These are phyloP conservation scores for Colletotrichum orchidophilum DNA, from an alignment of 2,329 filamentous ascomycete genomes.

Conservation along the genomic window DNA sequence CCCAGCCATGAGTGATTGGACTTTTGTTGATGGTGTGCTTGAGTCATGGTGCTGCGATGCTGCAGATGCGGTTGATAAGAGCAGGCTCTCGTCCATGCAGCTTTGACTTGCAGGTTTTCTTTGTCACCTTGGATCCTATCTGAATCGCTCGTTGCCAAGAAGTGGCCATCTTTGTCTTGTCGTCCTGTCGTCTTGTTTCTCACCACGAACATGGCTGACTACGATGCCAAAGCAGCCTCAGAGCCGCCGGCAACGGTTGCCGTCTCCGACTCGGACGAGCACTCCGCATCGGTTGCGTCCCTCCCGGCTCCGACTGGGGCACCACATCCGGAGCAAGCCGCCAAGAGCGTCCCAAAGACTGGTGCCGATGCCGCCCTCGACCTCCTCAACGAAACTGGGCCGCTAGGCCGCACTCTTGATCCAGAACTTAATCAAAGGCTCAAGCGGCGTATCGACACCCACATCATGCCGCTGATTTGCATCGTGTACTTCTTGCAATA, in stretches of 20 bases:
- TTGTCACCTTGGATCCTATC: not conserved
- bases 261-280: not conserved
- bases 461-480: constrained; percentile 66
- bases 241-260: not conserved
- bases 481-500: constrained; percentile 68
- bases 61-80: not conserved
- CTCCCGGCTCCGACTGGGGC: not conserved
- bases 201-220: not conserved
- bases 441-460: constrained; percentile 64
- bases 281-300: not conserved
- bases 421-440: constrained; percentile 45
- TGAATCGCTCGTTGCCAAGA: not conserved
- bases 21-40: constrained; percentile 1
- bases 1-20: not conserved
- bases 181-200: too few relatives aligned
- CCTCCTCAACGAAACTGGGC: constrained; percentile 22
- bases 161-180: not conserved
- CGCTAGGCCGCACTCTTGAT: constrained; percentile 25
- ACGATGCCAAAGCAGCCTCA: not conserved
- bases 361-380: constrained; percentile 21
- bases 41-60: not conserved
- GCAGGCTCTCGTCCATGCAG: not conserved
- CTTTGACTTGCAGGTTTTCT: too few relatives aligned
- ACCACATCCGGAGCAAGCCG: not conserved
- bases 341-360: not conserved